Conservation (phyloP, 306 rosid genomes). For the Astragalus glycyphyllos region DNA sequence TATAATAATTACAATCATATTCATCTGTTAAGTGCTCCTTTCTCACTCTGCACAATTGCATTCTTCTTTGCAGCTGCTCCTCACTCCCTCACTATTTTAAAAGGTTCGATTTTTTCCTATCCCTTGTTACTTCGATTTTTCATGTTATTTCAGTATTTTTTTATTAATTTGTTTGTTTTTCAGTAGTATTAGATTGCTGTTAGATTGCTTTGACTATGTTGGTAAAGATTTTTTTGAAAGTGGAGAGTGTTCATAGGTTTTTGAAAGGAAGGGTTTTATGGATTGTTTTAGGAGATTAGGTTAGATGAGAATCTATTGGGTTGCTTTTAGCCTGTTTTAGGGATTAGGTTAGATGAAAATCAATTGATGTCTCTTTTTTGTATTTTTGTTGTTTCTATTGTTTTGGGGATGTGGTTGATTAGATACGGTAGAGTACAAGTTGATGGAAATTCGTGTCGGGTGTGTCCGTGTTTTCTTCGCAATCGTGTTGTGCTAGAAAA, state of each 20-base stretch:
- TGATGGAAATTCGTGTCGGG: neutral
- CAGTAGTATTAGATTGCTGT: neutral
- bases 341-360: conserved; percentile 20
- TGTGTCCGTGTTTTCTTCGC: neutral
- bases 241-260: neutral
- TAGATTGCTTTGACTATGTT: neutral
- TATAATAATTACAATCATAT: neutral
- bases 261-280: neutral
- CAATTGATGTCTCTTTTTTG: neutral
- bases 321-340: conserved; percentile 12
- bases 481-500: neutral
- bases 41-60: conserved; percentile 12
- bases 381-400: conserved; percentile 7
- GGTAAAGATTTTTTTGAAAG: neutral
- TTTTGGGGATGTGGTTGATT: neutral
- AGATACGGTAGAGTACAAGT: conserved; percentile 6
- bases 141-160: neutral
- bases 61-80: conserved; percentile 31
- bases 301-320: conserved; percentile 9
- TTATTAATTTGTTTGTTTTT: neutral
- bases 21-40: conserved; percentile 10
- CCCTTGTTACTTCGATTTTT: neutral
- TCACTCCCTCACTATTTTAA: neutral
- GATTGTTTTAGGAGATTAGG: conserved; percentile 23
- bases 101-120: conserved; percentile 20